A percentile compares a stretch with the other conserved stretches of the same genome.
phyloP scores from a whole-genome alignment of 2,329 filamentous ascomycete species.

The Colletotrichum costaricense region DNA sequence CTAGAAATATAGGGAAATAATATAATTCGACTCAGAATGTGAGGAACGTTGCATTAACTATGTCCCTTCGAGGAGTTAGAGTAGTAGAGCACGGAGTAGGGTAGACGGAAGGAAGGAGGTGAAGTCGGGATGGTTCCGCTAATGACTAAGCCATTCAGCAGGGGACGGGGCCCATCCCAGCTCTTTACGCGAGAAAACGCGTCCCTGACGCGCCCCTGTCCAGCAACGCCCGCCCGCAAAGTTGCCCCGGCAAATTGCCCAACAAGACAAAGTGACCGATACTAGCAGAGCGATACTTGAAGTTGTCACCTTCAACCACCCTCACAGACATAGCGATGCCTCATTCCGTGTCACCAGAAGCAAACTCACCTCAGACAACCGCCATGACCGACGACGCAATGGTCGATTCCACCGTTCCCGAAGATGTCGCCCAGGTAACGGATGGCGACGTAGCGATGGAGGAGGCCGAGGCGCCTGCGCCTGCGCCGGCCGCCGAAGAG shows the following conservation, averaged over 20 bases:
- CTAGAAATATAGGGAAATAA: no score
- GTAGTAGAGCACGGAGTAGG: no score
- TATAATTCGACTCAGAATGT: no score
- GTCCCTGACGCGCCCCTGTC: slow-evolving; percentile 22
- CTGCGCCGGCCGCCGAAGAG: slow-evolving; percentile 38
- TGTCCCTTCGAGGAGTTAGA: no score
- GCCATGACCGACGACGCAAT: slow-evolving; percentile 48
- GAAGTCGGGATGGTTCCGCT: not conserved
- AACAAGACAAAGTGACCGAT: not conserved
- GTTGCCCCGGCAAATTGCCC: slow-evolving; percentile 9
- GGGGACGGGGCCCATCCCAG: not conserved
- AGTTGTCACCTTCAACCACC: not conserved
- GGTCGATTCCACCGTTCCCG: slow-evolving; percentile 43
- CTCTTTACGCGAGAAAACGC: slow-evolving; percentile 37
- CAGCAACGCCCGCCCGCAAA: slow-evolving; percentile 3
- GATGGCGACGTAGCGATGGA: slow-evolving; percentile 56
- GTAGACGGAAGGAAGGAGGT: not conserved
- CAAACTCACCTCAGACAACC: slow-evolving; percentile 40
- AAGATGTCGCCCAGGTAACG: slow-evolving; percentile 43
- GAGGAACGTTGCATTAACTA: no score
- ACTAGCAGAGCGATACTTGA: not conserved
- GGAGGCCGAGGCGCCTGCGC: slow-evolving; percentile 44
- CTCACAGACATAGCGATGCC: slow-evolving; percentile 51
- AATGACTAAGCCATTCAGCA: slow-evolving; percentile 21
- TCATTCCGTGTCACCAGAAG: slow-evolving; percentile 53